Evolutionary conservation across 1,284 basidiomycete genomes (phyloP).

Genomic region (Lignosus rhinocerotis): DNA sequence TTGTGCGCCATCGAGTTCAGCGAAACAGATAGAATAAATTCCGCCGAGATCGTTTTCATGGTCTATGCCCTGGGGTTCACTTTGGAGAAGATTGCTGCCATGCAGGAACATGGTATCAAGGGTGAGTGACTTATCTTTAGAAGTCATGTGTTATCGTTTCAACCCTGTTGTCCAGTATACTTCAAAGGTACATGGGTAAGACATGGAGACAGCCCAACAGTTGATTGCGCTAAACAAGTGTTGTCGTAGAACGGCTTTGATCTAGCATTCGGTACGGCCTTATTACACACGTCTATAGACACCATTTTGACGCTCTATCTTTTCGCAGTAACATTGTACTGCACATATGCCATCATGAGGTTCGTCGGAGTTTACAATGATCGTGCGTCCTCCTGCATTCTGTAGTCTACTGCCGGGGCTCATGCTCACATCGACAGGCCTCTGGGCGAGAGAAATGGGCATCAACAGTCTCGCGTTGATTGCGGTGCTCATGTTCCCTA

Average conservation of each 20-base stretch:
- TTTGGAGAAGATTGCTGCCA: constrained; percentile 88
- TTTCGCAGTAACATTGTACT: constrained; percentile 68
- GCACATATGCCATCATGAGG: constrained; percentile 72
- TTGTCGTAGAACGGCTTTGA: constrained; percentile 82
- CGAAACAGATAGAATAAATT: constrained; percentile 60
- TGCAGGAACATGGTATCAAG: constrained; percentile 92
- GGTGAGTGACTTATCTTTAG: constrained; percentile 40
- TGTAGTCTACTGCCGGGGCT: background rate
- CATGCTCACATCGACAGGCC: constrained; percentile 38
- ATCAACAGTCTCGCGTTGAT: constrained; percentile 77
- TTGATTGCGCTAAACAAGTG: background rate
- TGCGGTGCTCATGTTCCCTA: constrained; percentile 85
- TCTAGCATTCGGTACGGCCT: constrained; percentile 70
- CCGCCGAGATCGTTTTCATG: constrained; percentile 75
- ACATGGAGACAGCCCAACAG: background rate
- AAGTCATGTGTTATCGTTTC: background rate
- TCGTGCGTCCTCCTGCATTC: constrained; percentile 37
- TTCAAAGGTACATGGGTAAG: constrained; percentile 82
- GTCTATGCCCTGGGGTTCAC: constrained; percentile 86
- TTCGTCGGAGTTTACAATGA: constrained; percentile 70
- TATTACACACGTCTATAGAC: background rate
- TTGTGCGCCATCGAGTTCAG: constrained; percentile 80
- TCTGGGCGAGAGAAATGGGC: constrained; percentile 64
- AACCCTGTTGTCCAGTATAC: constrained; percentile 50
- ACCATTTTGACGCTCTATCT: background rate